A percentile compares a stretch with the other conserved stretches of the same genome.
Evolutionary conservation across 164 flowering plant species (phyloP).

Genomic region (Macadamia tetraphylla): DNA sequence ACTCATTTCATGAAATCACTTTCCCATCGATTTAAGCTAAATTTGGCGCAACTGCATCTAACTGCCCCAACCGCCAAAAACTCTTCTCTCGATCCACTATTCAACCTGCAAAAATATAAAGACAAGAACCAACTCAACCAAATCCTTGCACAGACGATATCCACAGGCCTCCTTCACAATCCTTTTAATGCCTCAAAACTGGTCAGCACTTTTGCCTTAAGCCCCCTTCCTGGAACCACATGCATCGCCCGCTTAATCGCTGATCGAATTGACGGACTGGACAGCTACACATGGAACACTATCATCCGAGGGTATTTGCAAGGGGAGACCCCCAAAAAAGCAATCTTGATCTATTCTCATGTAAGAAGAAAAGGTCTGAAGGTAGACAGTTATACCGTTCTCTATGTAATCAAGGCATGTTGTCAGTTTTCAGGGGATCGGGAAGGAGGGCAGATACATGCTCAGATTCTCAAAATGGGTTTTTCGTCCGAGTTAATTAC

Average conservation of each 20-base stretch:
- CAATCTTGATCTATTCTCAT: conserved; percentile 26
- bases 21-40: conserved; percentile 6
- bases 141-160: conserved; percentile 30
- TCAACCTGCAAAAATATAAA: conserved; percentile 21
- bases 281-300: conserved; percentile 37
- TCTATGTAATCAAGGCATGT: conserved; percentile 31
- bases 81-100: conserved; percentile 12
- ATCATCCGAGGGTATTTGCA: conserved; percentile 32
- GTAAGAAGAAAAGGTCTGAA: conserved; percentile 19
- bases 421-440: conserved; percentile 8
- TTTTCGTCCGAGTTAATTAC: conserved; percentile 23
- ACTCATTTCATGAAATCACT: conserved; percentile 1
- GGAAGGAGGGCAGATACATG: conserved; percentile 27
- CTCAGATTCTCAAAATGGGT: conserved; percentile 29
- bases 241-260: conserved; percentile 18
- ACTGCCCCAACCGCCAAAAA: conserved; percentile 7
- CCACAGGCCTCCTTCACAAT: conserved; percentile 27
- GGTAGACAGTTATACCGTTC: conserved; percentile 26
- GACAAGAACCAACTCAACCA: conserved; percentile 21
- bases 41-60: conserved; percentile 3
- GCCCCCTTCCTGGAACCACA: conserved; percentile 9
- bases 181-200: conserved; percentile 24
- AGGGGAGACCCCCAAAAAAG: conserved; percentile 17
- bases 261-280: conserved; percentile 16
- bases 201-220: conserved; percentile 17